Conservation (phyloP, 768 basidiomycete species). For the Rhodotorula kratochvilovae region DNA sequence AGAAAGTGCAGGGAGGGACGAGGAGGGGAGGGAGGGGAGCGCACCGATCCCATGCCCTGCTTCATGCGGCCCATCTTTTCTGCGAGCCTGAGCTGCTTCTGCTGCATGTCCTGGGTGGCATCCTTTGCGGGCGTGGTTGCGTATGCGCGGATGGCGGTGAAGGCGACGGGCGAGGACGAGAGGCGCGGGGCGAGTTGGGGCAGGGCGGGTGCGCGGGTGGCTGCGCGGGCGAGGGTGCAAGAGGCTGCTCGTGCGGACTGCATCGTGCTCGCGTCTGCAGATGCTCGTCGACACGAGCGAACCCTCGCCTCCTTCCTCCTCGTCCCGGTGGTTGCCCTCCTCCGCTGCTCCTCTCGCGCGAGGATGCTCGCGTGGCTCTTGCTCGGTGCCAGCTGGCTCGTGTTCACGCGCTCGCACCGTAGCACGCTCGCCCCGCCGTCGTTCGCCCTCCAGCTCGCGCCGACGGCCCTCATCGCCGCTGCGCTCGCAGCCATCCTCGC, state of each 20-base stretch:
- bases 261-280: not conserved
- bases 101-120: constrained; percentile 13
- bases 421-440: too few species aligned
- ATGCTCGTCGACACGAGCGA: not conserved
- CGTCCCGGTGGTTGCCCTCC: not conserved
- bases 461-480: not conserved
- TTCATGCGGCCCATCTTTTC: constrained; percentile 39
- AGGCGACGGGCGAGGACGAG: not conserved
- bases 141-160: not conserved
- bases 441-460: not conserved
- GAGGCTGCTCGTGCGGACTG: not conserved
- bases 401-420: not conserved
- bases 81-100: constrained; percentile 26
- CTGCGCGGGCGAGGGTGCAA: not conserved
- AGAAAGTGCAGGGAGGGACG: not conserved
- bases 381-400: not conserved
- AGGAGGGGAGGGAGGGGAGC: not conserved
- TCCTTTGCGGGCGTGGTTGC: constrained; percentile 3
- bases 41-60: constrained; percentile 28
- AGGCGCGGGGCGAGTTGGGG: not conserved
- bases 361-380: not conserved
- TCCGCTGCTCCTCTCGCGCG: not conserved
- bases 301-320: too few species aligned
- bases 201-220: not conserved
- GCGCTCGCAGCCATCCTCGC: too few species aligned